phyloP scores from a whole-genome alignment of 73 alveolate genomes.

The Tetrahymena elliotti region DNA sequence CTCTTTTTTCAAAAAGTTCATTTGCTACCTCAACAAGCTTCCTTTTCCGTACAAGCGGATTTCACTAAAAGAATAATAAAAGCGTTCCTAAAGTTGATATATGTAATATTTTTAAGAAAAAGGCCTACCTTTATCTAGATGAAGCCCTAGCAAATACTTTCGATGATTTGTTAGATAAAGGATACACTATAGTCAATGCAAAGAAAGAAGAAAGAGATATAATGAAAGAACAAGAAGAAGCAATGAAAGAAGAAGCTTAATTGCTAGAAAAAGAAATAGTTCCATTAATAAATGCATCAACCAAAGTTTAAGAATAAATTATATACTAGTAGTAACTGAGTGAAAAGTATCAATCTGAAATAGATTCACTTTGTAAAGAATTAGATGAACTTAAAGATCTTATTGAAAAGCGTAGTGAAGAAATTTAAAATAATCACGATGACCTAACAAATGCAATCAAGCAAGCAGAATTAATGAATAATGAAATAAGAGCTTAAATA shows the following conservation, averaged over 20 bases:
- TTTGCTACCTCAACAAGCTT: background rate
- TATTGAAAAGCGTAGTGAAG: background rate
- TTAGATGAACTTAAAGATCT: background rate
- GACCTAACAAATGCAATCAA: background rate
- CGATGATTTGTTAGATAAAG: background rate
- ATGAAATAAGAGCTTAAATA: background rate
- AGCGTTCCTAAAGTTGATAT: background rate
- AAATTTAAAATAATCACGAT: background rate
- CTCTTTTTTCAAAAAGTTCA: background rate
- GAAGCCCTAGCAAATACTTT: background rate
- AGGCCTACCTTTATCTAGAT: background rate
- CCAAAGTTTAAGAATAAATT: background rate
- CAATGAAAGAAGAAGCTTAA: background rate
- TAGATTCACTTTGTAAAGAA: background rate
- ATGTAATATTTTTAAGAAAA: background rate
- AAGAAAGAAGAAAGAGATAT: background rate
- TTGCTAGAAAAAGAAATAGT: background rate
- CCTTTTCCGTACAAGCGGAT: background rate
- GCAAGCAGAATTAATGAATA: background rate
- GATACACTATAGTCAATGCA: background rate
- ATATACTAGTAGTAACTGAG: background rate
- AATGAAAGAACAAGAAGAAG: background rate
- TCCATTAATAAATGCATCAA: background rate
- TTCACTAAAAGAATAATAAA: background rate
- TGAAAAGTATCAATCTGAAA: background rate